Evolutionary conservation across 2,329 filamentous ascomycete species (phyloP), one percentile per base, ranked within the genome.

Genomic region (Colletotrichum salicis): DNA sequence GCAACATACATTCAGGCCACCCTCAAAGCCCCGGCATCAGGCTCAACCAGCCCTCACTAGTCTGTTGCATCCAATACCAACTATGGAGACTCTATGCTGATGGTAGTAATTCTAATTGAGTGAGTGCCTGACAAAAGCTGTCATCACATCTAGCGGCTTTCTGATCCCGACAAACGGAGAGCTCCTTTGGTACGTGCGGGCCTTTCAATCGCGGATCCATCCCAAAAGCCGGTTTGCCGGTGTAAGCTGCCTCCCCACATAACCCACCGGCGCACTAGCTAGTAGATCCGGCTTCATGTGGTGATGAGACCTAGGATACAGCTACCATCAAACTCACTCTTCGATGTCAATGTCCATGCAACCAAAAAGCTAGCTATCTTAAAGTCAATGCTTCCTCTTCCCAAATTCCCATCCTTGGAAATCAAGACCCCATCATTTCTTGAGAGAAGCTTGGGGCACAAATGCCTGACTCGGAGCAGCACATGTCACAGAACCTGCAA

Each of bases 321-420:
- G 27, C 45, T 13, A 13, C 8, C 19, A 22, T 41, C n/a, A 33
- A 35, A n/a, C 41, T 11, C 33, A 31, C 41, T 54, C 58, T 52
- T 27, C 58, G 58, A 58, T 69, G 37, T 27, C 15, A 19, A 37
- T 13, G 31, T 59, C 27, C 22, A 64, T 69, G 62, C 55, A 56
- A 37, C 35, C 27, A 3, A 7, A 59, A 54, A 65, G 54, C 27
- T 41, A 27, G 22, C 51, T 13, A 4, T 29, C 27, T 10, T 27
- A 41, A 56, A 31, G 54, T 59, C 55, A 60, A 48, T 56, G 45
- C 35, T 37, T 52, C 55, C 11, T 13, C 27, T 55, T 7, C 35
- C 15, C 35, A n/a, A 5, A 6, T 24, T 13, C 19, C 35, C 11
- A 22, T 22, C 24, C n/a, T 3, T 5, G 37, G 8, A 5, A 27